Base-by-base conservation (phyloP, 495 filamentous ascomycete genomes). In the Podospora didyma region DNA sequence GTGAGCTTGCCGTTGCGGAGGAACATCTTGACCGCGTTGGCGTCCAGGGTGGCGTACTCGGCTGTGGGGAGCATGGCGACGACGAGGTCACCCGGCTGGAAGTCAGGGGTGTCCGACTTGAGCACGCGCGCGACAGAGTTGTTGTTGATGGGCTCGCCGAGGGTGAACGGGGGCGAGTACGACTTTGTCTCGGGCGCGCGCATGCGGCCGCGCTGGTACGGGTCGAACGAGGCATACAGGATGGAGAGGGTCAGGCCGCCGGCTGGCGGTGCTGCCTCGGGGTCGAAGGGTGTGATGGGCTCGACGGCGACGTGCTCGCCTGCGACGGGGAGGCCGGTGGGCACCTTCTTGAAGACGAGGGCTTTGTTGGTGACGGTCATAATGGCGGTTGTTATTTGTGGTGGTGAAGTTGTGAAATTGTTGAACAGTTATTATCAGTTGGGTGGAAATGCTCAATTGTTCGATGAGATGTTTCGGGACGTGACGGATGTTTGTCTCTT, bases 151-250 rank as follows among this genome's bases (percentile, higher is more conserved):
- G 88, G 81, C 49, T 79, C 62, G 53, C 76, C 71, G 24, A 90
- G 69, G 0, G 53, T 54, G 65, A 79, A 91, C 17, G 85, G 65
- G 2, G 85, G 75, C 11, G 74, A 58, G 73, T 91, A 92, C 3
- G 86, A 89, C 66, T 87, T 82, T 61, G 67, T 57, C 28, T 51
- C 24, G 16, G 75, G 41, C 12, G 68, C 59, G 9, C 78, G 74
- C 81, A 84, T 83, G 51, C 82, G 80, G 51, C 89, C 89, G 26
- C 92, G 87, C 73, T 88, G 85, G 78, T 96, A 96, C 7, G 92
- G 92, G 74, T 97, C 92, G 71, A 87, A 89, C 56, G 90, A 95
- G 69, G 85, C 78, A 68, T 87, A 90, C 67, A 88, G 80, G 57
- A 87, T 87, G 69, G 88, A 83, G 53, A 86, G 67, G 35, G 85